Evolutionary conservation across 2,329 filamentous ascomycete genomes (phyloP).

Genomic region (Sclerotiophoma versabilis): DNA sequence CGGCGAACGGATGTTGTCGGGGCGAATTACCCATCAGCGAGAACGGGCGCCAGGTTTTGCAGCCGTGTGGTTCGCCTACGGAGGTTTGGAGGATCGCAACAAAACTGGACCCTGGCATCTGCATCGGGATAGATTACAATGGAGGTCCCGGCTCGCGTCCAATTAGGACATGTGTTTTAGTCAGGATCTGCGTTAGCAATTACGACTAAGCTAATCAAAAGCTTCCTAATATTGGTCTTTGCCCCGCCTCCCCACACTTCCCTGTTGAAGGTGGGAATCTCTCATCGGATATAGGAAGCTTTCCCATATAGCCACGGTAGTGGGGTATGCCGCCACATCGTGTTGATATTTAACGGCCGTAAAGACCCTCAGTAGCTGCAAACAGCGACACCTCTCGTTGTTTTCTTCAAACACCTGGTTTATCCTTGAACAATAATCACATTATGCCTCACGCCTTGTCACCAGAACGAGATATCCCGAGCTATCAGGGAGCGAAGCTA

Average conservation of each 20-base stretch:
- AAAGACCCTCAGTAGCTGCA: neutral
- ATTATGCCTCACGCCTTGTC: conserved; percentile 47
- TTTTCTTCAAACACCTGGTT: neutral
- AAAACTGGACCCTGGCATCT: neutral
- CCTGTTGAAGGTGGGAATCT: conserved; percentile 21
- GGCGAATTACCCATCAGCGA: conserved; percentile 30
- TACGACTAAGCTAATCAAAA: conserved; percentile 3
- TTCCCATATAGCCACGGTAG: neutral
- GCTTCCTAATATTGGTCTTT: conserved; percentile 14
- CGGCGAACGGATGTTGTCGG: conserved; percentile 21
- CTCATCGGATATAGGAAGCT: conserved; percentile 9
- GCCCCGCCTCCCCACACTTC: conserved; percentile 30
- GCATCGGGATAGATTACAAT: neutral
- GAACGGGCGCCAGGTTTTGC: conserved; percentile 14
- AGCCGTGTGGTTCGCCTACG: conserved; percentile 22
- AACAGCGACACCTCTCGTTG: neutral
- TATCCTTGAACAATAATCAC: neutral
- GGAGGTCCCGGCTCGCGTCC: neutral
- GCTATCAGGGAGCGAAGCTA: conserved; percentile 41
- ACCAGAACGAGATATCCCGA: conserved; percentile 30
- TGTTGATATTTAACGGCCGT: neutral
- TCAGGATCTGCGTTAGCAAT: conserved; percentile 17
- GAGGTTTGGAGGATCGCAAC: conserved; percentile 18
- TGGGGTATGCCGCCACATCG: neutral
- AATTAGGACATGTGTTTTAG: conserved; percentile 22